Percentiles rank a stretch among this genome's conserved stretches.
phyloP scores from a whole-genome alignment of 257 asterid species.

The Scutellaria barbata region DNA sequence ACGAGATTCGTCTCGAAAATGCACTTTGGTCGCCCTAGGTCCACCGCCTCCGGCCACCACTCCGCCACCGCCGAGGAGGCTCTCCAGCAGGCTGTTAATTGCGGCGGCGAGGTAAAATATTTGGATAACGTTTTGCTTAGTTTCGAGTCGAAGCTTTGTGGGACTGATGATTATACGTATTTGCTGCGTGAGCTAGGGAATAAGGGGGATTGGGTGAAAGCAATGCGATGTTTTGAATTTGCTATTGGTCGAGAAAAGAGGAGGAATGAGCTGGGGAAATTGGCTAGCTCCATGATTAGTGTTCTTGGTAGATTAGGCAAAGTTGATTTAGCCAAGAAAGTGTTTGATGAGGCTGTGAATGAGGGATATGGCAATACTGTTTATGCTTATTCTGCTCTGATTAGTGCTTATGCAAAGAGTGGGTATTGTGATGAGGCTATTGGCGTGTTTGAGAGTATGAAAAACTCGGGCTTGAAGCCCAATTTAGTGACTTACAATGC shows the following conservation, averaged over 20 bases:
- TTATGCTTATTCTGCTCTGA: conserved; percentile 80
- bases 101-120: conserved; percentile 40
- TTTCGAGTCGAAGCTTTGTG: conserved; percentile 61
- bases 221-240: conserved; percentile 74
- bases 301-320: conserved; percentile 88
- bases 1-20: conserved; percentile 86
- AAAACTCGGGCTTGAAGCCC: conserved; percentile 80
- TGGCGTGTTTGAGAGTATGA: conserved; percentile 69
- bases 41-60: conserved; percentile 64
- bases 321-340: conserved; percentile 74
- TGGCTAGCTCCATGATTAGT: conserved; percentile 91
- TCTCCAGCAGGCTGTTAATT: conserved; percentile 48
- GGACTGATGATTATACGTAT: conserved; percentile 73
- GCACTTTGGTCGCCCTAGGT: conserved; percentile 84
- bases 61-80: conserved; percentile 74
- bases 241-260: conserved; percentile 61
- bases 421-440: conserved; percentile 80
- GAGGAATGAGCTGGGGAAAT: conserved; percentile 72
- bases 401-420: conserved; percentile 93
- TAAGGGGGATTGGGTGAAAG: conserved; percentile 74
- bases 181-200: conserved; percentile 87
- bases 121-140: conserved; percentile 49
- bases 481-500: conserved; percentile 91
- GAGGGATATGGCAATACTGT: conserved; percentile 90
- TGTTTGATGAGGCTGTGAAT: conserved; percentile 62